Evolutionary conservation across 2,329 filamentous ascomycete species (phyloP).

Genomic region (Cladosporium halotolerans): DNA sequence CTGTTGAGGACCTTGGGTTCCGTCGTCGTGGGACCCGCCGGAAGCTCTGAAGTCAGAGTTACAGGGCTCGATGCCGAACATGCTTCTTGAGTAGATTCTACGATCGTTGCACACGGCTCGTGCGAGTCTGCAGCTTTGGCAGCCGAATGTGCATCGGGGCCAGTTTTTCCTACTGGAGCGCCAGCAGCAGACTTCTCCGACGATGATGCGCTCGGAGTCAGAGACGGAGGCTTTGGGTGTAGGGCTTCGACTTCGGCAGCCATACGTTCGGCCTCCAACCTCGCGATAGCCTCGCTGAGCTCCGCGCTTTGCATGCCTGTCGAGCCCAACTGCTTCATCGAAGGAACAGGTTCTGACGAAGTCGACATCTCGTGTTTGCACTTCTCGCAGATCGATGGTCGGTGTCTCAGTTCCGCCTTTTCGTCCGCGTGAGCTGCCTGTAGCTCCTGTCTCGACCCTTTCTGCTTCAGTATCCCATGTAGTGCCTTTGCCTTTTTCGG

Average conservation of each 20-base stretch:
- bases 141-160: too few species aligned
- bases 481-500: background rate
- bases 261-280: background rate
- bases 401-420: background rate
- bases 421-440: background rate
- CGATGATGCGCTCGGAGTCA: background rate
- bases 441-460: background rate
- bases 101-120: too few species aligned
- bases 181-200: slow-evolving; percentile 1
- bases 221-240: background rate
- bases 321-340: background rate
- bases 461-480: background rate
- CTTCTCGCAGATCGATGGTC: background rate
- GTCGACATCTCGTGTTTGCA: background rate
- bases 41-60: background rate
- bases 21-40: too few species aligned
- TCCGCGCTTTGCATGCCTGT: background rate
- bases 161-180: background rate
- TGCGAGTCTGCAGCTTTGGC: too few species aligned
- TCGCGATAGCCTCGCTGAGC: background rate
- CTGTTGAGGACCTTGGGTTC: background rate
- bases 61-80: background rate
- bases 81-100: too few species aligned
- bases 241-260: background rate
- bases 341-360: background rate